A percentile compares a stretch with the other conserved stretches of the same genome.
These are phyloP conservation scores for Coemansia sp. DNA, from an alignment of 192 early-diverging fungal genomes.

Conservation along the genomic window DNA sequence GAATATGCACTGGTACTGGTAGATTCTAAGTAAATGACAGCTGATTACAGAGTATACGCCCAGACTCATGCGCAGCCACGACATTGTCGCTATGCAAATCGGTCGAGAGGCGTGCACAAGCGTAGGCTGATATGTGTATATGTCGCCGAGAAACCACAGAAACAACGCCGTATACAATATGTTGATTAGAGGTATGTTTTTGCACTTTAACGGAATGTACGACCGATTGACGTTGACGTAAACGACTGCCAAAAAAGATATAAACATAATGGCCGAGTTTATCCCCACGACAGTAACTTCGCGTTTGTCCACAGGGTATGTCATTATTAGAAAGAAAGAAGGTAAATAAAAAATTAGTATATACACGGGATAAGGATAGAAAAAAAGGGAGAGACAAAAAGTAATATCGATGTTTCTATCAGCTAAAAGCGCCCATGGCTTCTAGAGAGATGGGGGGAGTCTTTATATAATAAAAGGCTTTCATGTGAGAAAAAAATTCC, in stretches of 20 bases:
- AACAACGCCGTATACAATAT: slow-evolving; percentile 26
- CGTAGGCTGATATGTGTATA: slow-evolving; percentile 43
- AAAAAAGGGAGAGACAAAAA: slow-evolving; percentile 5
- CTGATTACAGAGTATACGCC: slow-evolving; percentile 35
- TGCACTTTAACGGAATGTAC: slow-evolving; percentile 48
- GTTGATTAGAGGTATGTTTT: slow-evolving; percentile 51
- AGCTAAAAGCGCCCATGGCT: background rate
- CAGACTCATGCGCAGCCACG: slow-evolving; percentile 50
- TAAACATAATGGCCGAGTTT: slow-evolving; percentile 28
- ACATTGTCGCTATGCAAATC: slow-evolving; percentile 41
- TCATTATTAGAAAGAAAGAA: background rate
- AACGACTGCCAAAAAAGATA: slow-evolving; percentile 20
- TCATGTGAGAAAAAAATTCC: background rate
- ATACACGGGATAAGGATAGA: background rate
- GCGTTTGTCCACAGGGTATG: slow-evolving; percentile 19
- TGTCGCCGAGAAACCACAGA: slow-evolving; percentile 49
- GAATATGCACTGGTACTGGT: slow-evolving; percentile 49
- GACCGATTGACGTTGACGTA: slow-evolving; percentile 39
- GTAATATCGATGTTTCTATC: background rate
- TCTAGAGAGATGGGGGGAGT: no score
- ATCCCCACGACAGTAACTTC: slow-evolving; percentile 39
- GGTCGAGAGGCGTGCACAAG: slow-evolving; percentile 27
- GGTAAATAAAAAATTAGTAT: background rate
- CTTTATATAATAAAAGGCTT: background rate
- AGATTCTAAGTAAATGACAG: slow-evolving; percentile 41